Percentiles rank a stretch among this genome's conserved stretches.
Evolutionary conservation across 23 red algal species (phyloP).

Genomic region (Chondrus crispus): DNA sequence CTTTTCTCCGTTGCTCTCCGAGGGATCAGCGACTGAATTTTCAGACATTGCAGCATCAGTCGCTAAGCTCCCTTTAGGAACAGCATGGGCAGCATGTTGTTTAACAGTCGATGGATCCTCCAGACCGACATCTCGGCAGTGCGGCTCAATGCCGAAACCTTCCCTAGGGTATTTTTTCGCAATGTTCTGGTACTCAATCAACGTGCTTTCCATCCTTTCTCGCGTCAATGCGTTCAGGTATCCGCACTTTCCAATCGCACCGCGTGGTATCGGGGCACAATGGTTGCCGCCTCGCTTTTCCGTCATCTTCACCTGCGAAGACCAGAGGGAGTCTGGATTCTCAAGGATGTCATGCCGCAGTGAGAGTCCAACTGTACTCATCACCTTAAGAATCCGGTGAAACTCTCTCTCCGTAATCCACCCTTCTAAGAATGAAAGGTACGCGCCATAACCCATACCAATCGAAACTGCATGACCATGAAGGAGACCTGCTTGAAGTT

Average conservation of each 20-base stretch:
- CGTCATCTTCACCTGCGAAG: constrained; percentile 71
- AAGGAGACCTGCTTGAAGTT: constrained; percentile 65
- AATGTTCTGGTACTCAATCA: constrained; percentile 64
- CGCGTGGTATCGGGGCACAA: constrained; percentile 55
- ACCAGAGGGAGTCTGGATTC: constrained; percentile 49
- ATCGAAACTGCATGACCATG: constrained; percentile 76
- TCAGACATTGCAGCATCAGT: neutral
- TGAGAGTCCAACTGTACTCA: constrained; percentile 55
- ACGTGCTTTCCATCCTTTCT: constrained; percentile 34
- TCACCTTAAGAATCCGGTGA: constrained; percentile 65
- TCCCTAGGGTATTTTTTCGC: constrained; percentile 59
- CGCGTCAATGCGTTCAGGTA: constrained; percentile 60
- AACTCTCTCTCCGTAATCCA: constrained; percentile 69
- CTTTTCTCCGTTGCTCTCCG: neutral
- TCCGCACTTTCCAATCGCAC: constrained; percentile 56
- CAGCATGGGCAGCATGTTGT: constrained; percentile 72
- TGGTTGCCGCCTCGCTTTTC: constrained; percentile 77
- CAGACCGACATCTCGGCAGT: constrained; percentile 64
- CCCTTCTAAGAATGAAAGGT: constrained; percentile 49
- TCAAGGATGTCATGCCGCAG: constrained; percentile 60
- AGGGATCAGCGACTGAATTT: neutral
- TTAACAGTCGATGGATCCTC: constrained; percentile 79
- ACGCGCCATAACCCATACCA: constrained; percentile 76
- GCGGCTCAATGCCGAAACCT: constrained; percentile 61
- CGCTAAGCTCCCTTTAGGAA: constrained; percentile 27